Conservation (phyloP, 2,329 filamentous ascomycete genomes). For the Fusarium sp. region DNA sequence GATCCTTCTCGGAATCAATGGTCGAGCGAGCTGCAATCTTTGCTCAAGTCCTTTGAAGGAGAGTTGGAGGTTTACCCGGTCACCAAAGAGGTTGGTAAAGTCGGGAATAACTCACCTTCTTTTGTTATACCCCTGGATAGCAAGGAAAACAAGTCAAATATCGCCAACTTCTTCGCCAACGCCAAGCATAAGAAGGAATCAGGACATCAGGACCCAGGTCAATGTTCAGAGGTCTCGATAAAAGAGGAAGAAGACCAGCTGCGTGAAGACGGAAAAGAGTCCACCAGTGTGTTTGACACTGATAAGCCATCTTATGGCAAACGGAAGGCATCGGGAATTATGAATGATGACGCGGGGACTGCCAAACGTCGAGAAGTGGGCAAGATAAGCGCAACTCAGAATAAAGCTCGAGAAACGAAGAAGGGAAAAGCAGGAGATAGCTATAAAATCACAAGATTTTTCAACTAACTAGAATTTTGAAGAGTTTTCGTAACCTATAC, state of each 20-base stretch:
- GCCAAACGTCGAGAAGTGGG: constrained; percentile 36
- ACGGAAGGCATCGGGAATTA: constrained; percentile 42
- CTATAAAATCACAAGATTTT: constrained; percentile 86
- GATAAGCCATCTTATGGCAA: constrained; percentile 24
- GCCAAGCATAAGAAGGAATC: constrained; percentile 54
- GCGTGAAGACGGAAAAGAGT: constrained; percentile 2
- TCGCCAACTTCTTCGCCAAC: constrained; percentile 90
- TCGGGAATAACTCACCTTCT: constrained; percentile 87
- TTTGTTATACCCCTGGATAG: constrained; percentile 88
- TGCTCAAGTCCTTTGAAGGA: constrained; percentile 83
- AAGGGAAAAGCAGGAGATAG: constrained; percentile 72
- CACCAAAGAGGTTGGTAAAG: constrained; percentile 90
- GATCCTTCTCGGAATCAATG: constrained; percentile 79
- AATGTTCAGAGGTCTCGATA: not conserved
- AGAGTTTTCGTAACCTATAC: not conserved
- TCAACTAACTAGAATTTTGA: constrained; percentile 55
- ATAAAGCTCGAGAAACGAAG: constrained; percentile 63
- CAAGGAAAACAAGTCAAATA: constrained; percentile 90
- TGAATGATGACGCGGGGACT: constrained; percentile 26
- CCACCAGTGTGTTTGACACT: not conserved
- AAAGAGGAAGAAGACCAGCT: constrained; percentile 12
- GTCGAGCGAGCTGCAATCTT: constrained; percentile 80
- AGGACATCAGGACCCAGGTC: not conserved
- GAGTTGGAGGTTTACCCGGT: constrained; percentile 90
- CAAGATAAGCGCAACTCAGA: constrained; percentile 58